Evolutionary conservation across 2,329 filamentous ascomycete genomes (phyloP).

Genomic region (Didymosphaeria variabile): DNA sequence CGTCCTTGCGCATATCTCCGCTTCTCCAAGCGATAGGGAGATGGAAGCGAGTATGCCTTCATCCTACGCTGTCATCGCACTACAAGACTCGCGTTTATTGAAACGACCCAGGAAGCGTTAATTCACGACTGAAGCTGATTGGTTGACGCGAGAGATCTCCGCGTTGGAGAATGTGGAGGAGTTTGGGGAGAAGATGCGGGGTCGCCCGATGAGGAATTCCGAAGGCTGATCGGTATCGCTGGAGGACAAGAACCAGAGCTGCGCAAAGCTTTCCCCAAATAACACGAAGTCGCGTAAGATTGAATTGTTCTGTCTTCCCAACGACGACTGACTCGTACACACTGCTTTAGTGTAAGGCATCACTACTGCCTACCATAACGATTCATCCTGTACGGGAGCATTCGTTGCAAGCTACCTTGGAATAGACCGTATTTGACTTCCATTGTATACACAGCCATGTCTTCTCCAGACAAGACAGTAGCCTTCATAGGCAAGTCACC

Average conservation of each 20-base stretch:
- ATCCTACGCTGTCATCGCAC: neutral
- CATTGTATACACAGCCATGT: constrained; percentile 18
- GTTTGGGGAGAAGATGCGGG: constrained; percentile 11
- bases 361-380: neutral
- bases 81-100: neutral
- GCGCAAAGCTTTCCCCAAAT: neutral
- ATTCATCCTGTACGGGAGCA: neutral
- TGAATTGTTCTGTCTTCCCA: neutral
- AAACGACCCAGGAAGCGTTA: neutral
- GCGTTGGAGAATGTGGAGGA: constrained; percentile 14
- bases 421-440: neutral
- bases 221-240: neutral
- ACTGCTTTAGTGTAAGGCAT: neutral
- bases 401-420: too few relatives aligned
- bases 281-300: neutral
- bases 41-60: neutral
- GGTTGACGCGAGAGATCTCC: neutral
- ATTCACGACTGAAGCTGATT: neutral
- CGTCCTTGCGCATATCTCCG: neutral
- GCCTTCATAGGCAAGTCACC: constrained; percentile 34
- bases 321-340: neutral
- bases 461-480: constrained; percentile 30
- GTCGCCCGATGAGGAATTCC: neutral
- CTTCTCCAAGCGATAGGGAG: neutral
- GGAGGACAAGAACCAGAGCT: neutral